These are phyloP conservation scores for Cercospora janseana DNA, from an alignment of 2,329 filamentous ascomycete genomes.

Conservation along the genomic window DNA sequence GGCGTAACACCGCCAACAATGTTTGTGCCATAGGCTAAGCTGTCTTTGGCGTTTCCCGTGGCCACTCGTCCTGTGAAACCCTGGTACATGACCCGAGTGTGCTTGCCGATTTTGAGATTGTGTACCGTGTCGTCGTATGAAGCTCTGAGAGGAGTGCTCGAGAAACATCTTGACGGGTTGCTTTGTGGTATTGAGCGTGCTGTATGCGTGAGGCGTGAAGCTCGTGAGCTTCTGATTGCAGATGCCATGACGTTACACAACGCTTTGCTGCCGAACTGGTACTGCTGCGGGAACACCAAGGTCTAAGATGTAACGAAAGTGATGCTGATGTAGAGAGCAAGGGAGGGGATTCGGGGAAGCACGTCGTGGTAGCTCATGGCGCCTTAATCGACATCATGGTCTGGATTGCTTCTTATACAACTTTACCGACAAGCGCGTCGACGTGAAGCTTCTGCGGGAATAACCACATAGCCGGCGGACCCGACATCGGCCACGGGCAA, in stretches of 20 bases:
- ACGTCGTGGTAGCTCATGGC: constrained; percentile 2
- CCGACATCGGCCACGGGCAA: constrained; percentile 12
- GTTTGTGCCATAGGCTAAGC: constrained; percentile 73
- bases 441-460: constrained; percentile 15
- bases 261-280: neutral
- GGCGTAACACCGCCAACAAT: constrained; percentile 77
- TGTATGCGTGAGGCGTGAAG: constrained; percentile 22
- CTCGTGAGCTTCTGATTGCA: constrained; percentile 24
- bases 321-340: neutral
- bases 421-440: constrained; percentile 18
- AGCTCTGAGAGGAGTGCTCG: constrained; percentile 32
- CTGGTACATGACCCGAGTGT: constrained; percentile 68
- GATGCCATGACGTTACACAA: constrained; percentile 24
- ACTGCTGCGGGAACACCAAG: constrained; percentile 1
- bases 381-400: constrained; percentile 10
- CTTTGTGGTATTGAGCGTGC: constrained; percentile 15
- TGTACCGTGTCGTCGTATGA: constrained; percentile 61
- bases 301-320: neutral
- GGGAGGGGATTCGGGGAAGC: neutral
- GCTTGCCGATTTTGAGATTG: constrained; percentile 64
- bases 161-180: constrained; percentile 31
- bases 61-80: constrained; percentile 69
- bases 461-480: constrained; percentile 9
- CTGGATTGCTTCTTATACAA: constrained; percentile 19
- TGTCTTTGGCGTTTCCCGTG: constrained; percentile 73